Base-by-base conservation (phyloP, 306 rosid species). In the Malus fusca region DNA sequence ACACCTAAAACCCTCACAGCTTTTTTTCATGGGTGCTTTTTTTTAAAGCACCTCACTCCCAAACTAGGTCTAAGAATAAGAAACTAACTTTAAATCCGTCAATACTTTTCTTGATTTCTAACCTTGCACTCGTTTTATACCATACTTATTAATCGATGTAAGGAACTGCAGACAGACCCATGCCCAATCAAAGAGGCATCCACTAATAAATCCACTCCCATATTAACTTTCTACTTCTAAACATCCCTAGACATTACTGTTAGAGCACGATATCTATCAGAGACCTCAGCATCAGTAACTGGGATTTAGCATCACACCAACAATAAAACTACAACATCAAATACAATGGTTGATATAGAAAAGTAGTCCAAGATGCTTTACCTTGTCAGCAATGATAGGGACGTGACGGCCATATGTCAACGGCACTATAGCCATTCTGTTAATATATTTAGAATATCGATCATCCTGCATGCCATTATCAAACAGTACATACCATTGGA, bases 381-480 rank as follows among this genome's bases (percentile, higher is more conserved):
- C 97, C 97, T 85, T 91, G 82, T 94, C 89, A 65, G 96, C 69
- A 23, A 94, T 87, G 79, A 94, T 94, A 78, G 97, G 98, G 66
- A 94, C 91, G 40, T 91, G 96, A 77, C 96, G 98, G 56, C 98
- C 98, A 83, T 91, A 91, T 35, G 98, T 90, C 90, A 84, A 30
- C 69, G 98, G 98, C 63, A 94, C 98, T 80, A 94, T 94, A 81
- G 97, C 98, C 98, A 90, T 86, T 84, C 82, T 79, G 78, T 93
- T 92, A 30, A 94, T 82, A 84, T 83, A 91, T 82, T 86, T 86
- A 53, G 93, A 85, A 84, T 94, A 94, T 42, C 96, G 96, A n/a
- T 88, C 96, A 81, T 94, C 98, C 98, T 94, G 89, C 82, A 86
- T 44, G 31, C 26, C n/a, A 75, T 9, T 65, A 31, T 56, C 30